Percentiles rank a stretch among this genome's conserved stretches.
Conservation (phyloP, 2,329 filamentous ascomycete genomes). For the Cladosporium halotolerans region DNA sequence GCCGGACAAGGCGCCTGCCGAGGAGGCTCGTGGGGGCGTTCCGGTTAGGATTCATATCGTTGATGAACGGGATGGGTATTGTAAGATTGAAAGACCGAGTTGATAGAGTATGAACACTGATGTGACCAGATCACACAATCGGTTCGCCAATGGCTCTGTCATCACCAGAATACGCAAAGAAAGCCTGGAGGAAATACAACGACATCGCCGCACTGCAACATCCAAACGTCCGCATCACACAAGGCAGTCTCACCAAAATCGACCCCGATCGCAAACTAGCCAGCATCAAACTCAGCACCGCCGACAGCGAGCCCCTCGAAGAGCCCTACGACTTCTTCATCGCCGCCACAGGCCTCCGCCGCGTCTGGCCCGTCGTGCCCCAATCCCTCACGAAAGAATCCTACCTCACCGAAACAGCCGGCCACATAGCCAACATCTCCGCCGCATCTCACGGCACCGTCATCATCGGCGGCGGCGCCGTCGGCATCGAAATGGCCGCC, state of each 20-base stretch:
- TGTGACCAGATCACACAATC: constrained; percentile 65
- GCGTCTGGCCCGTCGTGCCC: constrained; percentile 68
- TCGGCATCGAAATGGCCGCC: constrained; percentile 75
- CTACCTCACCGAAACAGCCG: constrained; percentile 56
- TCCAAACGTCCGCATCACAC: constrained; percentile 57
- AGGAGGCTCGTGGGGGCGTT: constrained; percentile 22
- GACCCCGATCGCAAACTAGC: constrained; percentile 57
- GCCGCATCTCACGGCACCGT: constrained; percentile 54
- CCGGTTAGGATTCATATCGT: constrained; percentile 65
- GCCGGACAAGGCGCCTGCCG: constrained; percentile 17
- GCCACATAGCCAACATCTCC: constrained; percentile 51
- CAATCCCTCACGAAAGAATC: constrained; percentile 55
- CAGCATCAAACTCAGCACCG: constrained; percentile 40
- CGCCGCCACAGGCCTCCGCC: constrained; percentile 61
- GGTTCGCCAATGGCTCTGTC: constrained; percentile 68
- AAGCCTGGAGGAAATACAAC: constrained; percentile 64
- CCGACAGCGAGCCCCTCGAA: constrained; percentile 22
- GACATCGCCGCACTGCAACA: constrained; percentile 61
- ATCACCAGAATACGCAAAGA: constrained; percentile 55
- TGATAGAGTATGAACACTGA: constrained; percentile 10
- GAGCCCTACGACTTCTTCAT: constrained; percentile 67
- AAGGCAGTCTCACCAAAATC: constrained; percentile 57
- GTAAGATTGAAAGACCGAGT: constrained; percentile 37
- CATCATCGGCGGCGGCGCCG: constrained; percentile 70
- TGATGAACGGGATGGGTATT: constrained; percentile 78